Base-by-base conservation (phyloP, 179 eudicot genomes). In the Carnegiea gigantea region DNA sequence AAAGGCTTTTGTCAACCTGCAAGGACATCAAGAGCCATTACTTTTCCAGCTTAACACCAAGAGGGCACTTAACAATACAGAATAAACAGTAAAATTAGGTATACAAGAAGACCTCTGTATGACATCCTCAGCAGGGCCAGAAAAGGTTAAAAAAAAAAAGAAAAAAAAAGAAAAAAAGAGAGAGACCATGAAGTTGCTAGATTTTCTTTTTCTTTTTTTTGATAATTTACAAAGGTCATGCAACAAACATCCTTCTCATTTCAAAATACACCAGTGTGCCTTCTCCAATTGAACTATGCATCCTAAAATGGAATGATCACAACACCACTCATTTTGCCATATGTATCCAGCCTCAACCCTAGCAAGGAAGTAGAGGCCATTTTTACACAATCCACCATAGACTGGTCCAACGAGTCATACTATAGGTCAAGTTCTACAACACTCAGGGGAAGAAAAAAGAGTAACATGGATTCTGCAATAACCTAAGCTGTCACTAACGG, bases 1-100 rank as follows among this genome's bases (percentile, higher is more conserved):
- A 83, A 51, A 96, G 93, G 78, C 79, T 82, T 85, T 87, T 89
- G 80, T 96, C 98, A 75, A 93, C 90, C 99, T 96, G 95, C 89
- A 86, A 71, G 57, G 13, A 79, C 15, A 77, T n/a, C 1, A 33
- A 77, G 38, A 80, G 70, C 75, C 9, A 21, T 70, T 59, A 49
- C 46, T 36, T 24, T 60, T 36, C 33, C 12, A 72, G n/a, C 57
- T 0, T 51, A 26, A 80, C 15, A 24, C 5, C n/a, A 17, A 54
- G 11, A 36, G 36, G 4, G 54, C 49, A 65, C 13, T 65, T 24
- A 13, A 49, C 3, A n/a, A 21, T 60, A 57, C n/a, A 23, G 30
- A 44, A 18, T 26, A 30, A 78, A 7, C 18, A 44, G 59, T 36
- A 59, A 36, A 43, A 51, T 21, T n/a, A 46, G 15, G 20, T 13